Evolutionary conservation across 164 flowering plant genomes (phyloP), one percentile per base, ranked within the genome.

Genomic region (Stephania cephalantha): DNA sequence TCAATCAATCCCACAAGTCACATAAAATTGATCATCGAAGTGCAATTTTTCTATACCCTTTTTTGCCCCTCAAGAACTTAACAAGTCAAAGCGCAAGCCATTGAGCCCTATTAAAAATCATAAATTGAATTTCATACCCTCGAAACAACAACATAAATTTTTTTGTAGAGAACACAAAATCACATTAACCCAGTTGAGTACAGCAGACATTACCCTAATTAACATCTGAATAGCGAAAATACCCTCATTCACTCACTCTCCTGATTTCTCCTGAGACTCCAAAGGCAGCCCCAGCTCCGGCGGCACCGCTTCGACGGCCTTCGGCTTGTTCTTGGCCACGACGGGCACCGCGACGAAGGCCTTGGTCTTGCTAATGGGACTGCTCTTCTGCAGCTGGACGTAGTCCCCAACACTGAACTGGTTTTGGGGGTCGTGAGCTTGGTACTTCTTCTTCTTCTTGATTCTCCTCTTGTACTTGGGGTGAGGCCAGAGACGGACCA

Each of bases 341-440:
- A 82, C 76, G 0, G 93, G 84, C 30, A 88, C 30, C 13, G 98
- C 98, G 6, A 95, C n/a, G 53, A 87, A 89, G 13, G 86, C 64
- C 84, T 95, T 95, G 73, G 83, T 88, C 86, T 95, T 95, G 83
- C 98, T 93, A 69, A 95, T 90, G 74, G 97, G 98, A n/a, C 85
- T 80, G 80, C 91, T 73, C 77, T 85, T 87, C 46, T 86, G 86
- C 18, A 95, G 92, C 90, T 87, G 90, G 67, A 93, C 98, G 20
- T 83, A 0, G 73, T 95, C 98, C 3, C 97, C 98, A 30, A 91
- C 92, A 76, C 90, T 81, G 86, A 91, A 95, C 78, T 78, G 82
- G 82, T 95, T 89, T 0, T 87, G 88, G 0, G 94, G 92, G 90
- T 95, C 98, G 63, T 95, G 97, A 9, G 94, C 98, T 78, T 93